Evolutionary conservation across 495 filamentous ascomycete species (phyloP).

Genomic region (Lasiosphaeria miniovina): DNA sequence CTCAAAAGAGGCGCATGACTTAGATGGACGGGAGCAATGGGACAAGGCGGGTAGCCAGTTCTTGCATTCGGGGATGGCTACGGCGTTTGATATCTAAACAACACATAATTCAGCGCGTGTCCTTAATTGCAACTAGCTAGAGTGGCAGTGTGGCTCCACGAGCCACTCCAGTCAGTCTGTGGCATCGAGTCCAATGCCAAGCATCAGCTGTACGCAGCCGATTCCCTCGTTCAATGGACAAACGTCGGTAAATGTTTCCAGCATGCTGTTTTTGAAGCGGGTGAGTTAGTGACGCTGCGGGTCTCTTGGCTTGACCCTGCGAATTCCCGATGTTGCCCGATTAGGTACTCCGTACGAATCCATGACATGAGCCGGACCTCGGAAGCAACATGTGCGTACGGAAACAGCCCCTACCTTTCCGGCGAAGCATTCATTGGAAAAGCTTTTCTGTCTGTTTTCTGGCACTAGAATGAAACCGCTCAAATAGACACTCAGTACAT

Average conservation of each 20-base stretch:
- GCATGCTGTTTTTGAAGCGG: background rate
- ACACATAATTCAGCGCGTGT: slow-evolving; percentile 22
- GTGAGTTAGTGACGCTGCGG: background rate
- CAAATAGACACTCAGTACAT: no score
- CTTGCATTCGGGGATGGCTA: slow-evolving; percentile 34
- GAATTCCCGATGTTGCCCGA: slow-evolving; percentile 26
- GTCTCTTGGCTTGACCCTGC: slow-evolving; percentile 9
- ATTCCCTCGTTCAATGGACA: background rate
- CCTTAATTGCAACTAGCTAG: background rate
- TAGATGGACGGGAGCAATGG: slow-evolving; percentile 18
- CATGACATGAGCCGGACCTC: slow-evolving; percentile 24
- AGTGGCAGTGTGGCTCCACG: background rate
- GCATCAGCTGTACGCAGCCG: background rate
- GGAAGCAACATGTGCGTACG: slow-evolving; percentile 19
- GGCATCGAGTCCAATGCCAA: background rate
- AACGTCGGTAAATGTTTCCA: background rate
- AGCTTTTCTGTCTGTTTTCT: no score
- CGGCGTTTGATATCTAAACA: slow-evolving; percentile 41
- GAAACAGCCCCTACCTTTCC: background rate
- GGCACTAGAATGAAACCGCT: no score
- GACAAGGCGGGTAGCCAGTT: slow-evolving; percentile 26
- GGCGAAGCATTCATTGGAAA: background rate
- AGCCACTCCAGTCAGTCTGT: background rate
- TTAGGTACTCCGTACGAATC: slow-evolving; percentile 5
- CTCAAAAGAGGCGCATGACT: slow-evolving; percentile 18